Evolutionary conservation across 1,284 basidiomycete genomes (phyloP).

Genomic region (Austropuccinia psidii): DNA sequence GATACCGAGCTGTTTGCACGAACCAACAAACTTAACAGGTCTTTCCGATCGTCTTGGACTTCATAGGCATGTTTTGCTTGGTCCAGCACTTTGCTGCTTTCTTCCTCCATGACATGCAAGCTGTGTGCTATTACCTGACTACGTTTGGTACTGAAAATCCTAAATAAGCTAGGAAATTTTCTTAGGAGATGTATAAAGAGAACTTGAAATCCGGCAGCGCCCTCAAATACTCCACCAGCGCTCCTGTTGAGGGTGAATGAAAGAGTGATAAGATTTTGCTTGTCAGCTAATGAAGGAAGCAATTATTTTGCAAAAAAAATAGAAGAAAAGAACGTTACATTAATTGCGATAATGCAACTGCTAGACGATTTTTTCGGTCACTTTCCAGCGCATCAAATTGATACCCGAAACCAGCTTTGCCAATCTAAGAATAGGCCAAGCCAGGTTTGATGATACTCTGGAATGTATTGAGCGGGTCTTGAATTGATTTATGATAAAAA

Average conservation of each 20-base stretch:
- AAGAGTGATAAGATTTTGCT: neutral
- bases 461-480: neutral
- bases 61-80: conserved; percentile 5
- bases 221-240: neutral
- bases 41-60: conserved; percentile 19
- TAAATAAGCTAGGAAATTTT: neutral
- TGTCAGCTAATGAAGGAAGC: too few relatives aligned
- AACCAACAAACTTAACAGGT: conserved; percentile 27
- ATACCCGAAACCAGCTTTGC: neutral
- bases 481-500: neutral
- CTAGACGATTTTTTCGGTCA: neutral
- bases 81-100: conserved; percentile 23
- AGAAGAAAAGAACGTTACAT: neutral
- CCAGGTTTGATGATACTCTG: neutral
- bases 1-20: conserved; percentile 18
- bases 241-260: neutral
- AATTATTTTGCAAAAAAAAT: neutral
- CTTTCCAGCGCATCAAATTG: neutral
- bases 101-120: conserved; percentile 39
- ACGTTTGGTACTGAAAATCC: neutral
- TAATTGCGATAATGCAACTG: neutral
- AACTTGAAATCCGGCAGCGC: neutral
- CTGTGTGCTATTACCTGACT: conserved; percentile 55
- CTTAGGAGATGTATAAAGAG: neutral
- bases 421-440: neutral